phyloP scores from a whole-genome alignment of 2,329 filamentous ascomycete genomes.

The Paecilomyces sp. region DNA sequence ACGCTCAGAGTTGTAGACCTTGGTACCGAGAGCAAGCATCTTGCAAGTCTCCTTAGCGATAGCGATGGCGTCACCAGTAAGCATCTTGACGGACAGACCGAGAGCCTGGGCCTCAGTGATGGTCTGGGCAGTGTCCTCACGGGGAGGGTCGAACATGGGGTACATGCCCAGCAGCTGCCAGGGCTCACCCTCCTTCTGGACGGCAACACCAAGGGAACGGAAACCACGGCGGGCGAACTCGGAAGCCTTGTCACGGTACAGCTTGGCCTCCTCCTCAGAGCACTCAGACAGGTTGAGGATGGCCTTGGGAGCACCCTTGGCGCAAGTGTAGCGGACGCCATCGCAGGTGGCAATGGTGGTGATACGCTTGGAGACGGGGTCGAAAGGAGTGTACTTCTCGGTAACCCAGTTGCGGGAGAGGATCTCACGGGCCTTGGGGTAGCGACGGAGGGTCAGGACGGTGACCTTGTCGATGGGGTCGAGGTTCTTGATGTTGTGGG shows the following conservation, averaged over 20 bases:
- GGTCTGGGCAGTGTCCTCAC: conserved; percentile 71
- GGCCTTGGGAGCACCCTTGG: conserved; percentile 72
- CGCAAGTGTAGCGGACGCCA: conserved; percentile 63
- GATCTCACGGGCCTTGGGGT: conserved; percentile 71
- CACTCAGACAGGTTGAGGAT: conserved; percentile 64
- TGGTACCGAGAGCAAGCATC: conserved; percentile 71
- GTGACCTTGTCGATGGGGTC: conserved; percentile 76
- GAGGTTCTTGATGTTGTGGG: conserved; percentile 71
- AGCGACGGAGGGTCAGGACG: conserved; percentile 66
- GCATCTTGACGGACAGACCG: conserved; percentile 72
- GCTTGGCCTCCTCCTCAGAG: conserved; percentile 55
- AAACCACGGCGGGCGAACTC: conserved; percentile 75
- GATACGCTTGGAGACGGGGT: conserved; percentile 74
- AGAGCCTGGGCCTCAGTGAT: conserved; percentile 70
- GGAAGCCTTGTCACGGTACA: conserved; percentile 65
- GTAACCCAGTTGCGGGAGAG: conserved; percentile 68
- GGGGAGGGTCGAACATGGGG: conserved; percentile 73
- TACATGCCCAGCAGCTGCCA: conserved; percentile 71
- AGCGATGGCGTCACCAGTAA: conserved; percentile 72
- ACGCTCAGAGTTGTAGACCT: conserved; percentile 74
- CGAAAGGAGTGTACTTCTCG: conserved; percentile 65
- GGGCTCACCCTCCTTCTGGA: conserved; percentile 67
- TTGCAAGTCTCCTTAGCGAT: conserved; percentile 78
- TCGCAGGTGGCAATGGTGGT: conserved; percentile 63
- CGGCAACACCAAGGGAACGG: conserved; percentile 71